Conservation (phyloP, 108 stramenopile species). For the Skeletonema menzelii region DNA sequence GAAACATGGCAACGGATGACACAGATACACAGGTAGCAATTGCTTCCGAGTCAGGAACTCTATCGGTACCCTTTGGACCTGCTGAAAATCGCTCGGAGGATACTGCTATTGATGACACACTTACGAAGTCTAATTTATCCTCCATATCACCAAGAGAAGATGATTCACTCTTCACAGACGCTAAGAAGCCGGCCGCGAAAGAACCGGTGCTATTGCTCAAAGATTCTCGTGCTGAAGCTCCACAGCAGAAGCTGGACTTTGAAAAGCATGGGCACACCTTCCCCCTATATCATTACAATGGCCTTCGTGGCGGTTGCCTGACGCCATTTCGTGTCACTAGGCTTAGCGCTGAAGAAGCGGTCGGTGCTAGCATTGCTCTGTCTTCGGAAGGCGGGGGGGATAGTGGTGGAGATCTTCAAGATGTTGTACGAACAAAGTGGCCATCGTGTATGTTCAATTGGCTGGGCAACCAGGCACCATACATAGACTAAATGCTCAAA, state of each 20-base stretch:
- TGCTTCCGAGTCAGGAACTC: slow-evolving; percentile 9
- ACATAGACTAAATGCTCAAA: slow-evolving; percentile 46
- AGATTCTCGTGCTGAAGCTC: neutral
- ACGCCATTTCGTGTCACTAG: slow-evolving; percentile 66
- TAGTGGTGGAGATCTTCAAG: slow-evolving; percentile 53
- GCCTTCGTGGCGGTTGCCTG: slow-evolving; percentile 67
- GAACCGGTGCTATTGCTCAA: neutral
- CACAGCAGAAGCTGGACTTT: slow-evolving; percentile 22
- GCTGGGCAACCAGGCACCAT: slow-evolving; percentile 56
- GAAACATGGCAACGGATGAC: slow-evolving; percentile 8
- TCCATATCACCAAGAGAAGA: neutral
- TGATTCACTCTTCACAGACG: neutral
- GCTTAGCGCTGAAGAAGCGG: slow-evolving; percentile 70
- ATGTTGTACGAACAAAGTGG: slow-evolving; percentile 72
- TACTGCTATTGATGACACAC: neutral
- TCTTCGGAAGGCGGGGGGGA: slow-evolving; percentile 14
- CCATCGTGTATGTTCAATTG: slow-evolving; percentile 69
- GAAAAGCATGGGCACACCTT: slow-evolving; percentile 50
- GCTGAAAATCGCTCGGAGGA: neutral
- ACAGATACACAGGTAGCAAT: slow-evolving; percentile 23
- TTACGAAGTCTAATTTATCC: too few species aligned
- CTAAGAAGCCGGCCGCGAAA: neutral
- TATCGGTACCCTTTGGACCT: slow-evolving; percentile 16
- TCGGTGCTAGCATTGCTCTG: slow-evolving; percentile 74
- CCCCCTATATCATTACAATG: slow-evolving; percentile 78